Evolutionary conservation across 2,329 filamentous ascomycete genomes (phyloP), one percentile per base, ranked within the genome.

Genomic region (Berkeleyomyces rouxiae): DNA sequence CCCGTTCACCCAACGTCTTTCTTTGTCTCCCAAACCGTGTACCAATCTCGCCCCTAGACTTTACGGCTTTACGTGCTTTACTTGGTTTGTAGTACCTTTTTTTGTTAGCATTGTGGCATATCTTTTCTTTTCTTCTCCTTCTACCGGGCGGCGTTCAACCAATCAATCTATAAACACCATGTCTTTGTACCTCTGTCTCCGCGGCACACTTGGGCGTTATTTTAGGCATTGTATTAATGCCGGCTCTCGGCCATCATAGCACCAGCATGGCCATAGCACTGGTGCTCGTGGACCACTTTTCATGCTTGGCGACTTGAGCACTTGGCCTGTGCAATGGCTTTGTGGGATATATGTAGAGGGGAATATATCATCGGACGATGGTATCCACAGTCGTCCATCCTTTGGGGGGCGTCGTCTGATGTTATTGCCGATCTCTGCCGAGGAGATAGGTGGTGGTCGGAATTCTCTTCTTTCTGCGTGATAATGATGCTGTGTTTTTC

Each of bases 51-150:
- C 37, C 42, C 10, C 46, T 61, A 61, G 59, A 61, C 59, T 51
- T 61, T 61, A 40, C 46, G 59, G 59, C 51, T 61, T 61, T 9
- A 51, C 44, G 60, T 58, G 31, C 59, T 40, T 46, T 58, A 40
- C 23, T 58, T 39, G 11, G 44, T 58, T 62, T 49, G 40, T 47
- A 47, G 36, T 62, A 53, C 42, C 60, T 53, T 46, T 57, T 10
- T 44, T 62, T 47, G 36, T 13, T 53, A 37, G 39, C 42, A 55
- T 49, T 61, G 55, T 16, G 39, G 60, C 51, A 51, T 51, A 23
- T 58, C 37, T 39, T 59, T 55, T 55, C 33, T 42, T 58, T 43
- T 58, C 11, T 13, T 42, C 23, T n/a, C 51, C 51, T 16, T 13
- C n/a, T 55, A 36, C 2, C 33, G 33, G 51, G 51, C 23, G 23